These are phyloP conservation scores for Colletotrichum nymphaeae DNA, from an alignment of 2,329 filamentous ascomycete genomes.

Conservation along the genomic window DNA sequence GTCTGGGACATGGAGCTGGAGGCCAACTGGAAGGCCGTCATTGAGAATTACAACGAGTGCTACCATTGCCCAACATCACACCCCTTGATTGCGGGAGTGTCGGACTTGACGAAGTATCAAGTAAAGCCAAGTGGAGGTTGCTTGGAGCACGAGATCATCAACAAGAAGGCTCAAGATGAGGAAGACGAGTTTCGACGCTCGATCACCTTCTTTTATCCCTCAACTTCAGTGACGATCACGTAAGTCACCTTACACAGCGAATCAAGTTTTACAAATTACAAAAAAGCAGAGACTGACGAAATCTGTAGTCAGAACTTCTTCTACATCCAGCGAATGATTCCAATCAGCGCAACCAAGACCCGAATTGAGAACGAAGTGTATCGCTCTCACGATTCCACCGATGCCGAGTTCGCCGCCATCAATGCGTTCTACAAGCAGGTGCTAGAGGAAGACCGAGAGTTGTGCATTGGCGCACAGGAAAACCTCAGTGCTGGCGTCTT, in stretches of 20 bases:
- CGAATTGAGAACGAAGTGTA: conserved; percentile 64
- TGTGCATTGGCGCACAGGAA: conserved; percentile 60
- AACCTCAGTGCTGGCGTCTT: conserved; percentile 64
- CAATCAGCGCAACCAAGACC: conserved; percentile 52
- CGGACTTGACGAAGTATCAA: conserved; percentile 56
- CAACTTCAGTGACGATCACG: conserved; percentile 35
- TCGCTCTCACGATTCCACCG: conserved; percentile 57
- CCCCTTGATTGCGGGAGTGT: conserved; percentile 55
- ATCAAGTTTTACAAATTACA: too few relatives aligned
- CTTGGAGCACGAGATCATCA: conserved; percentile 51
- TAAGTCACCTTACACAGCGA: conserved; percentile 44
- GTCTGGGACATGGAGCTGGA: conserved; percentile 48
- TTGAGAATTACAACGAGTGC: conserved; percentile 61
- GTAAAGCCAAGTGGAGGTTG: conserved; percentile 47
- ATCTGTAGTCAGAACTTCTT: conserved; percentile 58
- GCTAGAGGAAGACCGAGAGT: conserved; percentile 62
- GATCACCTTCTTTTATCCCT: conserved; percentile 28
- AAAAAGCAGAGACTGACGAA: conserved; percentile 43
- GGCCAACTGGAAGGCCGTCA: conserved; percentile 54
- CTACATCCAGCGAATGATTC: conserved; percentile 63
- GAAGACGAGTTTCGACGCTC: conserved; percentile 27
- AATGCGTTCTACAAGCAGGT: conserved; percentile 63
- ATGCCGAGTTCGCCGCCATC: conserved; percentile 58
- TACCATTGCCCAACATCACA: conserved; percentile 63
- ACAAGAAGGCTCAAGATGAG: conserved; percentile 50